phyloP scores from a whole-genome alignment of 176 grass and related monocot genomes.

The Elymus sibiricus region DNA sequence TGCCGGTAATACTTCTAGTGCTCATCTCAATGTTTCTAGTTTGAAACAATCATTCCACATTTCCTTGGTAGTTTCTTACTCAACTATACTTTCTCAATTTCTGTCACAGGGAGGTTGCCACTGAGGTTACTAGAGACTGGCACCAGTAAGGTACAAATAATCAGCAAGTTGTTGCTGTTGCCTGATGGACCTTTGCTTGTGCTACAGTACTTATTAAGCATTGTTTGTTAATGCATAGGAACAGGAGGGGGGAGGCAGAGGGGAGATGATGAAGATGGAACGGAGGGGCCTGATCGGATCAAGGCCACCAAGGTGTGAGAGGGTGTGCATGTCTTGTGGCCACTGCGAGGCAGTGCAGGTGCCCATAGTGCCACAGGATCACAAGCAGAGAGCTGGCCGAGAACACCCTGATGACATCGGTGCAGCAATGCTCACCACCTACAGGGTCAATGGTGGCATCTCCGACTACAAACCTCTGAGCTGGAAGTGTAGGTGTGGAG shows the following conservation, averaged over 20 bases:
- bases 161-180: not conserved
- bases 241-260: not conserved
- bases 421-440: constrained; percentile 22
- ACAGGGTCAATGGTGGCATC: constrained; percentile 45
- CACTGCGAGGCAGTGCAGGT: constrained; percentile 84
- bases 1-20: constrained; percentile 21
- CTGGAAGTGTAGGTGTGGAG: constrained; percentile 93
- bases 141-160: not conserved
- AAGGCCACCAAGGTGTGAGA: constrained; percentile 74
- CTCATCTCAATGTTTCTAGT: not conserved
- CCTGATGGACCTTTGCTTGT: not conserved
- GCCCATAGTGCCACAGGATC: constrained; percentile 54
- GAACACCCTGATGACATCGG: not conserved
- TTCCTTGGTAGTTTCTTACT: not conserved
- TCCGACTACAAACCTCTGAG: constrained; percentile 92
- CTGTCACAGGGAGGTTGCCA: not conserved
- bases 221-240: not conserved
- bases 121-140: not conserved
- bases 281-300: constrained; percentile 70
- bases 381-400: not conserved
- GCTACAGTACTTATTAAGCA: not conserved
- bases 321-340: constrained; percentile 68
- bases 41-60: not conserved
- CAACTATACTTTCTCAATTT: not conserved
- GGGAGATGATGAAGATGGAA: constrained; percentile 17